Base-by-base conservation (phyloP, 2,329 filamentous ascomycete species). In the Arthrinium puccinioides region DNA sequence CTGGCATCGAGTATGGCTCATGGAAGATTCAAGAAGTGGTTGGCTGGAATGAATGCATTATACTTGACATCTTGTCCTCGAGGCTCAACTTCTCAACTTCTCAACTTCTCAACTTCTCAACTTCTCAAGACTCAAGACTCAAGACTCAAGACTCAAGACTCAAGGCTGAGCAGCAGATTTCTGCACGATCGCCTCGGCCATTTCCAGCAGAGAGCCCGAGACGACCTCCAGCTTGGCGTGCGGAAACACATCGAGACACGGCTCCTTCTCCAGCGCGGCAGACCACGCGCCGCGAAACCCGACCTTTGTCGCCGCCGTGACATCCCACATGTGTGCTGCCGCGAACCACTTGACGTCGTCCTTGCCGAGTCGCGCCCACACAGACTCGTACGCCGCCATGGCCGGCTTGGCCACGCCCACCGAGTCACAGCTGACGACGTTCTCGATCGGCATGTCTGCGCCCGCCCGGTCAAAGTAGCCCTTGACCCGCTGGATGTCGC, bases 241-340 rank as follows among this genome's bases (percentile, higher is more conserved):
- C 1, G 60, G 66, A 57, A 74, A 76, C 0, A 78, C 51, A 34
- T 72, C 67, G 6, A 54, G 49, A 34, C 66, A 67, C 6, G 63
- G 53, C 46, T 76, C 72, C 39, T 67, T 65, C 48, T 78, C 73
- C 45, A 65, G 69, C 1, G 71, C 58, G 2, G 66, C 63, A 44
- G 68, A 72, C 52, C 73, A 78, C 0, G 74, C 72, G 7, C 69
- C 69, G 36, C 63, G 66, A 49, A 76, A 57, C 44, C 70, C 70
- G n/a, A 61, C 62, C 38, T 59, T 61, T 32, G 60, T 61, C 8
- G 74, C 73, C 4, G 71, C 69, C 14, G 63, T 62, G 2, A 73
- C 72, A 57, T 79, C 74, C 74, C 74, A 78, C 62, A 72, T 70
- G 54, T 78, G 74, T 16, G 72, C 74, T 1, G 74, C 74, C 1